Conservation (phyloP, 208 protist genomes). For the Acanthamoeba healyi region DNA sequence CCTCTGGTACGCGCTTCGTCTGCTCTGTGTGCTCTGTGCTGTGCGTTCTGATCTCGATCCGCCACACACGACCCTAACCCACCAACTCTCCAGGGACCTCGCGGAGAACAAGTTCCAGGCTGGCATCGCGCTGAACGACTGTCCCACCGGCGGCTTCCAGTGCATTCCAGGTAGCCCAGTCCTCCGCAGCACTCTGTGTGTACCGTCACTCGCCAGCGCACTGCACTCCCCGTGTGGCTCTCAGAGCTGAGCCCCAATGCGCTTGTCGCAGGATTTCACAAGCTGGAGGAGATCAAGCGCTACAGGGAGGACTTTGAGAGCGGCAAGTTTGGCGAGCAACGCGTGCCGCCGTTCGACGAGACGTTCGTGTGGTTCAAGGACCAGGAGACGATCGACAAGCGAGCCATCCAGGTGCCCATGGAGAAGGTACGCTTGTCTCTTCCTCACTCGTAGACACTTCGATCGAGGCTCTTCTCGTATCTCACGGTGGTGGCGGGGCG, state of each 20-base stretch:
- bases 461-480: not conserved
- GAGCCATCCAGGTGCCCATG: conserved; percentile 55
- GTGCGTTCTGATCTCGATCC: not conserved
- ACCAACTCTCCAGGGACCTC: conserved; percentile 47
- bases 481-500: not conserved
- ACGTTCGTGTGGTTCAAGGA: conserved; percentile 58
- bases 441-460: not conserved
- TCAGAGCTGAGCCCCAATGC: too few relatives aligned
- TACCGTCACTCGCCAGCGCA: too few relatives aligned
- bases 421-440: conserved; percentile 37
- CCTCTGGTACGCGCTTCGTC: not conserved
- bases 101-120: conserved; percentile 52
- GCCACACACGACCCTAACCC: not conserved
- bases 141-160: conserved; percentile 35
- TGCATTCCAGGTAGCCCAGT: conserved; percentile 25
- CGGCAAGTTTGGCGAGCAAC: not conserved
- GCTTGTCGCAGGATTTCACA: conserved; percentile 7
- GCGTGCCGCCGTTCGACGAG: not conserved
- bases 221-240: too few relatives aligned
- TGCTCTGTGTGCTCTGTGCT: not conserved
- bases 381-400: not conserved
- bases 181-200: too few relatives aligned
- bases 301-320: not conserved
- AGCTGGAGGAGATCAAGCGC: conserved; percentile 3
- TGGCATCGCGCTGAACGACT: conserved; percentile 12